phyloP scores from a whole-genome alignment of 2,329 filamentous ascomycete genomes.

The Paradendryphiella salina region DNA sequence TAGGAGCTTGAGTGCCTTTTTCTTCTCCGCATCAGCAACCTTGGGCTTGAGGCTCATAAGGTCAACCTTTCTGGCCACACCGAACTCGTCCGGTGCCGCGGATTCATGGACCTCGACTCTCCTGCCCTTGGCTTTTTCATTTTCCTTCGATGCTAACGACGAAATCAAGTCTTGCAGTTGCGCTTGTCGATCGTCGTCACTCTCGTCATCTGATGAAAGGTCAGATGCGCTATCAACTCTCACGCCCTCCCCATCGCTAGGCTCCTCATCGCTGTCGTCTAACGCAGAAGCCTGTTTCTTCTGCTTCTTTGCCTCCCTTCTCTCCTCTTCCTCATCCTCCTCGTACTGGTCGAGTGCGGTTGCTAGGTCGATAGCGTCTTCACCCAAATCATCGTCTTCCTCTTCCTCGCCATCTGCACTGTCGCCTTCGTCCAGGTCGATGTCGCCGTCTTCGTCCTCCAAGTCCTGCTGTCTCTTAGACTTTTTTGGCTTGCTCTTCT shows the following conservation, averaged over 20 bases:
- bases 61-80: slow-evolving; percentile 68
- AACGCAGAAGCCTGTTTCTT: slow-evolving; percentile 47
- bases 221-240: slow-evolving; percentile 55
- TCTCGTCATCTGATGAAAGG: slow-evolving; percentile 53
- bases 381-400: slow-evolving; percentile 65
- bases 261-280: slow-evolving; percentile 60
- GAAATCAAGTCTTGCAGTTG: slow-evolving; percentile 71
- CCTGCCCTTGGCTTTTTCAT: slow-evolving; percentile 39
- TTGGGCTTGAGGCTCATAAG: slow-evolving; percentile 74
- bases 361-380: slow-evolving; percentile 65
- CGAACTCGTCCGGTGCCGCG: slow-evolving; percentile 63
- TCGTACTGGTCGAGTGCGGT: slow-evolving; percentile 60
- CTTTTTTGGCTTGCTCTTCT: slow-evolving; percentile 52
- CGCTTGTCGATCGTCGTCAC: slow-evolving; percentile 58
- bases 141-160: slow-evolving; percentile 58
- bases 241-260: slow-evolving; percentile 53
- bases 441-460: slow-evolving; percentile 39
- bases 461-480: slow-evolving; percentile 36
- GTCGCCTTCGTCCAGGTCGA: slow-evolving; percentile 54
- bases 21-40: slow-evolving; percentile 73
- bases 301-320: slow-evolving; percentile 33
- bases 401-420: slow-evolving; percentile 54
- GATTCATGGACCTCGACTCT: slow-evolving; percentile 59
- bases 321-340: slow-evolving; percentile 41
- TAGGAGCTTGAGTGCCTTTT: slow-evolving; percentile 77